Evolutionary conservation across 768 basidiomycete species (phyloP).

Genomic region (Cystofilobasidium bisporidii): DNA sequence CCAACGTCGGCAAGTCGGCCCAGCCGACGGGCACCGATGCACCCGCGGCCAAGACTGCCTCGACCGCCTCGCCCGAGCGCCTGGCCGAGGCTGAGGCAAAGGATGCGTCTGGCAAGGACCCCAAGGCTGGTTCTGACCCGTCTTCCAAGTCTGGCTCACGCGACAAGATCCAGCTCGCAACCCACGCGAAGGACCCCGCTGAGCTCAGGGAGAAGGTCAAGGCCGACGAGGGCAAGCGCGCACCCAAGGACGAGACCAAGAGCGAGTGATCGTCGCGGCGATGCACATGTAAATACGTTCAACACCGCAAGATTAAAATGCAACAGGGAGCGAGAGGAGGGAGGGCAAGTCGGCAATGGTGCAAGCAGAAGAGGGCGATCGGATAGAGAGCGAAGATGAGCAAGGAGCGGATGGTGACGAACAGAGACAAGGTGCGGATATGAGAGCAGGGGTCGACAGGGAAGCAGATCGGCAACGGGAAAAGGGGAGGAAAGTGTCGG

Average conservation of each 20-base stretch:
- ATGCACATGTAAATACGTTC: no score
- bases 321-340: no score
- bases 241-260: background rate
- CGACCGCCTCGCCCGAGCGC: background rate
- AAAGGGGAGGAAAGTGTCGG: no score
- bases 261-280: no score
- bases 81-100: background rate
- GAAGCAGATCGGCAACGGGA: no score
- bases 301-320: no score
- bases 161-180: constrained; percentile 1
- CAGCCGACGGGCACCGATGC: background rate
- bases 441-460: no score
- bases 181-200: background rate
- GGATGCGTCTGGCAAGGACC: background rate
- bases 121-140: background rate
- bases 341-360: no score
- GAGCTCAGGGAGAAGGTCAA: background rate
- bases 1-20: background rate
- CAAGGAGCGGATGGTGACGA: no score
- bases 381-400: no score
- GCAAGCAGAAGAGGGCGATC: no score
- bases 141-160: background rate
- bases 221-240: background rate
- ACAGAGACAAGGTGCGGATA: no score
- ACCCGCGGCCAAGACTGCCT: background rate